Evolutionary conservation across 2,329 filamentous ascomycete species (phyloP).

Genomic region (Colletotrichum sp.): DNA sequence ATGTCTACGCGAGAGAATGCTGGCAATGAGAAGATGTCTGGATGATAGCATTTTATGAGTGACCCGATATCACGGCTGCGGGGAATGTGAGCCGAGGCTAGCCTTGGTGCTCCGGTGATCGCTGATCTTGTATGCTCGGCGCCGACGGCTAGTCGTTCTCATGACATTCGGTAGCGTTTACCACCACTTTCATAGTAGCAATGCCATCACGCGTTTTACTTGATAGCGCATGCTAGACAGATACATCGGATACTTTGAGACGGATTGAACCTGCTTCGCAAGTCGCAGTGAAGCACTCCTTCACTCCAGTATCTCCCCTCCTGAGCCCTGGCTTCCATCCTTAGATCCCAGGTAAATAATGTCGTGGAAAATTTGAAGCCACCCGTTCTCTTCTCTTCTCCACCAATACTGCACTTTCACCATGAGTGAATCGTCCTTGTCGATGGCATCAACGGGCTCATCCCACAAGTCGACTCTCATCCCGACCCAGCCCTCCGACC

Average conservation of each 20-base stretch:
- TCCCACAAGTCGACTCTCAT: constrained; percentile 33
- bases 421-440: constrained; percentile 15
- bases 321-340: constrained; percentile 27
- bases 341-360: constrained; percentile 30
- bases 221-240: neutral
- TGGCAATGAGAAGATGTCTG: neutral
- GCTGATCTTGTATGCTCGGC: neutral
- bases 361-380: constrained; percentile 30
- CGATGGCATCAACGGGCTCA: neutral
- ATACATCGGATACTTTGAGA: neutral
- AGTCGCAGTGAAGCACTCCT: neutral
- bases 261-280: neutral
- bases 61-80: neutral
- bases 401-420: constrained; percentile 36
- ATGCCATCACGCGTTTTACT: neutral
- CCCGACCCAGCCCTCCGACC: constrained; percentile 27
- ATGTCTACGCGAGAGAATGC: neutral
- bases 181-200: neutral
- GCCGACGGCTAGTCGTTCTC: neutral
- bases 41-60: neutral
- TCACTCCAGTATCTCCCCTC: constrained; percentile 19
- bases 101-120: neutral
- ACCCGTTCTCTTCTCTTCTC: constrained; percentile 23
- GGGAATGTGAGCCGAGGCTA: neutral
- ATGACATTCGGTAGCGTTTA: neutral